Evolutionary conservation across 371 early-diverging fungal species (phyloP), one percentile per base, ranked within the genome.

Genomic region (Actinomortierella ambigua): DNA sequence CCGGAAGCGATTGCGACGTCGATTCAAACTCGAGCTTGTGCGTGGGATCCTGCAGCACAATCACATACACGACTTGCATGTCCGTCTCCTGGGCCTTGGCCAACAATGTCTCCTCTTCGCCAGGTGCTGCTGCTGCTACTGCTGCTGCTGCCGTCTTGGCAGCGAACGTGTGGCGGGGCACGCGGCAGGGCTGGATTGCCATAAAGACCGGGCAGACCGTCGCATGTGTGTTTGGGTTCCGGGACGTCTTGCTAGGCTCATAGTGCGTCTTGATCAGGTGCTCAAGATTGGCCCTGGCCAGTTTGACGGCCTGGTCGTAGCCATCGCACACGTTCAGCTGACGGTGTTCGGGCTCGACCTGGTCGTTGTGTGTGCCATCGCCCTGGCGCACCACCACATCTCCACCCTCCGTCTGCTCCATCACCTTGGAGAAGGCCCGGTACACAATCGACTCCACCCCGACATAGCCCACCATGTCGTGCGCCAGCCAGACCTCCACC

Each of bases 371-470:
- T 8, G 81, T 75, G 27, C 75, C 79, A 6, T 69, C 69, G 4
- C 81, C 80, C 39, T 82, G 81, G 58, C 82, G 84, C 7, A 88
- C 84, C 13, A 84, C 66, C n/a, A 88, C 85, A 50, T 87, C 87
- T 6, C 88, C 88, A 14, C 85, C 80, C 57, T 88, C 88, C 17
- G 87, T 87, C 44, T 88, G 84, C 40, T 86, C 88, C 88, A 88
- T 88, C 29, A 88, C 83, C 52, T 84, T 79, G 27, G 84, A 81
- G 66, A 88, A 88, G 2, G 87, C 75, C 42, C 81, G 85, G 75
- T 87, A 82, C 7, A 86, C 87, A 1, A 86, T 60, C 1, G 85
- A 71, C 42, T 85, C 88, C 44, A 88, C 50, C 17, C 86, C 87
- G 23, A 69, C 66, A 61, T 87, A 86, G 1, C 86, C 89, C 7